A percentile compares a stretch with the other conserved stretches of the same genome.
phyloP scores from a whole-genome alignment of 2,329 filamentous ascomycete genomes.

The Periconia sp. region DNA sequence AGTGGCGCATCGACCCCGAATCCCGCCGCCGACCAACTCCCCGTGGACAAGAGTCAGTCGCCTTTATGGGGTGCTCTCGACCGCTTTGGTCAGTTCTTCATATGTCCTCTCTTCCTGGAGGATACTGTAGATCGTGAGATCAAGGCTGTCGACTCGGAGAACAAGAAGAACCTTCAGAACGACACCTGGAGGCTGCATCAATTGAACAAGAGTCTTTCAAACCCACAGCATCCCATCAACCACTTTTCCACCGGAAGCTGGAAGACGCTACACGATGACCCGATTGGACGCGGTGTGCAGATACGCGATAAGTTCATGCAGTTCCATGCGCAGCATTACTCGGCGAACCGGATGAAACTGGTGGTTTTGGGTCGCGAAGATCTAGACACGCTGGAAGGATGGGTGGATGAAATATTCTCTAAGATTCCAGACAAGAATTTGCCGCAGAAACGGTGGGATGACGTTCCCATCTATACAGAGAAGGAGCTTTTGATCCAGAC shows the following conservation, averaged over 20 bases:
- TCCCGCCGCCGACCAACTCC: constrained; percentile 39
- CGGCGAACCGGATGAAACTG: constrained; percentile 90
- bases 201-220: constrained; percentile 84
- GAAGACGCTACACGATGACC: constrained; percentile 80
- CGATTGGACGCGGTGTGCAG: constrained; percentile 76
- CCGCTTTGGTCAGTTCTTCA: constrained; percentile 92
- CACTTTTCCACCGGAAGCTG: constrained; percentile 92
- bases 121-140: constrained; percentile 86
- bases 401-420: constrained; percentile 83
- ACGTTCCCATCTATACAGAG: constrained; percentile 60
- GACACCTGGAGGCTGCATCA: constrained; percentile 87
- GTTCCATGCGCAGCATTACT: constrained; percentile 88
- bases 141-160: constrained; percentile 88
- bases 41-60: constrained; percentile 47
- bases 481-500: constrained; percentile 69
- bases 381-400: constrained; percentile 78
- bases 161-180: constrained; percentile 95
- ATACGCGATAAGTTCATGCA: constrained; percentile 90
- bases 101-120: constrained; percentile 81
- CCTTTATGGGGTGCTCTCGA: constrained; percentile 81
- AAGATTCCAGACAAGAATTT: constrained; percentile 81
- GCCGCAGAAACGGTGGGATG: constrained; percentile 67
- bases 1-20: constrained; percentile 48
- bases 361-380: constrained; percentile 81
- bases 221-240: constrained; percentile 82